Conservation (phyloP, 2,329 filamentous ascomycete genomes). For the Xylariaceae sp. region DNA sequence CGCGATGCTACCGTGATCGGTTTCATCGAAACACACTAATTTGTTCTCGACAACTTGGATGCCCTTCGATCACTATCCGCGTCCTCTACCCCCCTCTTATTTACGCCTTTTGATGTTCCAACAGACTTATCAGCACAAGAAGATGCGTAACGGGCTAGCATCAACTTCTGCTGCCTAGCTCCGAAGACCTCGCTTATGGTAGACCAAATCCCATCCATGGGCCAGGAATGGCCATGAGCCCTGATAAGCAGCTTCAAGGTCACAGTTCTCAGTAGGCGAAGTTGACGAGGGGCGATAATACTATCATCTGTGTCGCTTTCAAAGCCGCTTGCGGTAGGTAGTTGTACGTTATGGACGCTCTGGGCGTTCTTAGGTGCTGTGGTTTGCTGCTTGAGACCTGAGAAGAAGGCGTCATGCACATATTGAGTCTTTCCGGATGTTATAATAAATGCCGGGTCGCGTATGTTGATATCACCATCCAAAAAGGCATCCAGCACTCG, state of each 20-base stretch:
- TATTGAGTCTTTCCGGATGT: not conserved
- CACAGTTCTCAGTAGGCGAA: not conserved
- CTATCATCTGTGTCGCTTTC: not conserved
- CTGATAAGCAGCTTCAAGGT: not conserved
- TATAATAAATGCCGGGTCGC: not conserved
- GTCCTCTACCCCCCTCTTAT: too few species aligned
- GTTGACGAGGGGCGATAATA: not conserved
- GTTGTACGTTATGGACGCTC: too few species aligned
- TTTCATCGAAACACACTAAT: too few species aligned
- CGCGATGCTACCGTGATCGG: too few species aligned
- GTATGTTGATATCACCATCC: not conserved
- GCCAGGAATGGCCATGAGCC: not conserved
- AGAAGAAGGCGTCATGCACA: not conserved
- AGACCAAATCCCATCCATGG: not conserved
- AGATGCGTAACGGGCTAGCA: not conserved
- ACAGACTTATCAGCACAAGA: too few species aligned
- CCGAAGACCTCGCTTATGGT: not conserved
- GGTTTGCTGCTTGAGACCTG: not conserved
- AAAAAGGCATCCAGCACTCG: not conserved
- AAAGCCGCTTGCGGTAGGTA: too few species aligned
- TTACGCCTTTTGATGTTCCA: too few species aligned
- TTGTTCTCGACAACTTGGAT: too few species aligned
- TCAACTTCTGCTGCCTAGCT: conserved; percentile 11
- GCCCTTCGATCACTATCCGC: too few species aligned
- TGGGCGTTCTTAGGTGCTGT: too few species aligned